A percentile compares a stretch with the other conserved stretches of the same genome.
Evolutionary conservation across 768 basidiomycete species (phyloP).

Genomic region (Gloeopeniophorella convolvens): DNA sequence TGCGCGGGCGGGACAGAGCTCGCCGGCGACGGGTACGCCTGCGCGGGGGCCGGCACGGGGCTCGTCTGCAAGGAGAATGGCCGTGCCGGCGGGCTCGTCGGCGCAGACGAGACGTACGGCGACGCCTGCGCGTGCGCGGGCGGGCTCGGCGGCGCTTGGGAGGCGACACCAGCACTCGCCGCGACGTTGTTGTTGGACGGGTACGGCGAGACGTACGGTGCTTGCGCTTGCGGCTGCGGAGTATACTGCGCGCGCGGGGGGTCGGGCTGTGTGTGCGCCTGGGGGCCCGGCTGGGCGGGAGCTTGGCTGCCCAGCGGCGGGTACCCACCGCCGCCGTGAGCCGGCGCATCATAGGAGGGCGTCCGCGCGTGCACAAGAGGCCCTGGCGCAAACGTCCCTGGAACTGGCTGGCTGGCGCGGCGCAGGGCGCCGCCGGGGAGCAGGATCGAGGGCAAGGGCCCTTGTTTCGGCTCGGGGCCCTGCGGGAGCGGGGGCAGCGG

Average conservation of each 20-base stretch:
- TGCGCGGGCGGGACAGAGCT: background rate
- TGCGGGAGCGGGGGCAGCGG: slow-evolving; percentile 10
- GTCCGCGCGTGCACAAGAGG: background rate
- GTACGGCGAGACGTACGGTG: background rate
- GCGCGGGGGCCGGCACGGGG: too few relatives aligned
- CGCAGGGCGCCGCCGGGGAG: slow-evolving; percentile 11
- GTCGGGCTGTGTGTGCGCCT: slow-evolving; percentile 5
- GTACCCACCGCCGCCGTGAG: background rate
- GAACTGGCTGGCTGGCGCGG: background rate
- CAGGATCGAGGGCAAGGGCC: slow-evolving; percentile 8
- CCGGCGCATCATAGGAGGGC: too few relatives aligned
- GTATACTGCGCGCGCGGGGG: background rate
- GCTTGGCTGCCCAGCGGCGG: background rate
- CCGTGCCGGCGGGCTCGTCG: background rate
- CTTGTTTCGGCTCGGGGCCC: slow-evolving; percentile 4
- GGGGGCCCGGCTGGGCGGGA: slow-evolving; percentile 6
- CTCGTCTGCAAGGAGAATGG: too few relatives aligned
- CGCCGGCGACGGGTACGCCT: too few relatives aligned
- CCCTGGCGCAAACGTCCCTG: background rate
- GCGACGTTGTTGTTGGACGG: background rate
- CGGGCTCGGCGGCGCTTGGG: too few relatives aligned
- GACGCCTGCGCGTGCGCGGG: background rate
- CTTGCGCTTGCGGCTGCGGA: background rate
- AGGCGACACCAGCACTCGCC: too few relatives aligned
- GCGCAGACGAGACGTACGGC: background rate